phyloP scores from a whole-genome alignment of 495 filamentous ascomycete genomes.

The Choiromyces venosus region DNA sequence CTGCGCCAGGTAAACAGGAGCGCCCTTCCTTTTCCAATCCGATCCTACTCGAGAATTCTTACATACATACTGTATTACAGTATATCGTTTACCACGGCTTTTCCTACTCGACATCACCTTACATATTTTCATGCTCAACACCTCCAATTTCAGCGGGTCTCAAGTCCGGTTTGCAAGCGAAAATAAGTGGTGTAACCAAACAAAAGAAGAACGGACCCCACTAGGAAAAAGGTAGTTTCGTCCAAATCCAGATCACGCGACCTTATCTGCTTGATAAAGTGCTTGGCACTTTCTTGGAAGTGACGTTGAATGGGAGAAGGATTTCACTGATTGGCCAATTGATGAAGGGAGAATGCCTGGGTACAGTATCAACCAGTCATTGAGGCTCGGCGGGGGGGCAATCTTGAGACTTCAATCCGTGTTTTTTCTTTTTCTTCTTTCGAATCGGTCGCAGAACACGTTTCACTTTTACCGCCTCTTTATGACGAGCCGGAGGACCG shows the following conservation, averaged over 20 bases:
- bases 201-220: neutral
- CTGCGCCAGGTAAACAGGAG: neutral
- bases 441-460: neutral
- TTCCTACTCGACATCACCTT: neutral
- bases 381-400: conserved; percentile 30
- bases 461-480: neutral
- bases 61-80: no score
- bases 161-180: neutral
- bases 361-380: conserved; percentile 18
- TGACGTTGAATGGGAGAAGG: conserved; percentile 10
- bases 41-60: neutral
- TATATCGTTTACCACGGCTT: neutral
- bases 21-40: neutral
- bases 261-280: conserved; percentile 12
- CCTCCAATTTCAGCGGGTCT: neutral
- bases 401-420: neutral
- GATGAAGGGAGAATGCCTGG: neutral
- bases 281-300: conserved; percentile 13
- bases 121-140: neutral
- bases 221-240: neutral
- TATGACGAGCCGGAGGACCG: neutral
- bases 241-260: conserved; percentile 26
- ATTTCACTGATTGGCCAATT: conserved; percentile 9
- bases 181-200: neutral
- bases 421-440: neutral